Conservation (phyloP, 2,329 filamentous ascomycete species). For the Helminthosporium solani region DNA sequence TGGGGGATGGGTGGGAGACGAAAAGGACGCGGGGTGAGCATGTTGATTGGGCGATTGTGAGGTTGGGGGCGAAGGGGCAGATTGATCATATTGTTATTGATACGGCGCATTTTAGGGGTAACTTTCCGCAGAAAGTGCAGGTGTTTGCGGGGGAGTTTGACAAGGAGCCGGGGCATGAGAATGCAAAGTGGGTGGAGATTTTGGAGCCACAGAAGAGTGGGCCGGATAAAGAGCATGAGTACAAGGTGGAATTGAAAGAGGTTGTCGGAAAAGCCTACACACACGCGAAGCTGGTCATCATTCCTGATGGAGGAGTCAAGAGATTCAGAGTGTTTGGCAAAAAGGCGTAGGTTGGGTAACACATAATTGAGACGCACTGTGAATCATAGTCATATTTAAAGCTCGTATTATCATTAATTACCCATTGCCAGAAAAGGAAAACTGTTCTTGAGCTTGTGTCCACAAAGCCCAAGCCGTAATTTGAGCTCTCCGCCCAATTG, state of each 20-base stretch:
- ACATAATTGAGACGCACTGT: too few species aligned
- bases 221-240: constrained; percentile 72
- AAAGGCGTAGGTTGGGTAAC: constrained; percentile 11
- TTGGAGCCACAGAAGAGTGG: constrained; percentile 67
- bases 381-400: too few species aligned
- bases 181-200: constrained; percentile 65
- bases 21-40: constrained; percentile 72
- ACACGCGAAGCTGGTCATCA: constrained; percentile 87
- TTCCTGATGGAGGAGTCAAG: constrained; percentile 92
- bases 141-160: constrained; percentile 61
- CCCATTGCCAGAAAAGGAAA: not conserved
- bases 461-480: not conserved
- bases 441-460: not conserved
- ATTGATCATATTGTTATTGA: constrained; percentile 71
- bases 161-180: constrained; percentile 59
- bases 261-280: constrained; percentile 65
- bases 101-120: constrained; percentile 80
- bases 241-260: constrained; percentile 48
- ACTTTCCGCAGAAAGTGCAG: constrained; percentile 76
- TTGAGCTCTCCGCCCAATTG: not conserved
- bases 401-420: not conserved
- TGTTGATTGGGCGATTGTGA: constrained; percentile 78
- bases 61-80: constrained; percentile 65
- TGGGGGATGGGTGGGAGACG: constrained; percentile 89
- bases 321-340: constrained; percentile 75